Conservation (phyloP, 2,329 filamentous ascomycete species). For the Aspergillus hiratsukae region DNA sequence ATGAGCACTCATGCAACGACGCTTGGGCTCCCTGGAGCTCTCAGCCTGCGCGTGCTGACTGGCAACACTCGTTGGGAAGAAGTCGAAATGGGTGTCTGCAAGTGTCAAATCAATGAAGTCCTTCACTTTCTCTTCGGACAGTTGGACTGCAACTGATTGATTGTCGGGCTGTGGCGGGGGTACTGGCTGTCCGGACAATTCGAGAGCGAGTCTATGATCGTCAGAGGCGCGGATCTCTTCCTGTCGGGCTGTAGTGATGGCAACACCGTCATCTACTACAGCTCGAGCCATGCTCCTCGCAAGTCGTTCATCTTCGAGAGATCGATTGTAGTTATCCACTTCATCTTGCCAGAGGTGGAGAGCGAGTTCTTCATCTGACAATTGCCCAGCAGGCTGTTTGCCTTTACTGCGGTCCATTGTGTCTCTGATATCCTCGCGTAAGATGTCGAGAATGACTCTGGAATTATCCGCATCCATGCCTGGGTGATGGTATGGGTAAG, state of each 20-base stretch:
- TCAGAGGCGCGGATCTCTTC: slow-evolving; percentile 5
- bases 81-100: neutral
- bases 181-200: neutral
- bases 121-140: neutral
- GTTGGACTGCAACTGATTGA: neutral
- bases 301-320: slow-evolving; percentile 1
- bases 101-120: neutral
- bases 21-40: neutral
- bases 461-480: no score
- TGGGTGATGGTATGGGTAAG: no score
- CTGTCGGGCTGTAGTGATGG: slow-evolving; percentile 1
- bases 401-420: neutral
- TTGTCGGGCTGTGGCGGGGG: neutral
- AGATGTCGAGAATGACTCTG: no score
- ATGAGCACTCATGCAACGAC: neutral
- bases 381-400: neutral
- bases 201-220: slow-evolving; percentile 1
- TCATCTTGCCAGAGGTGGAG: slow-evolving; percentile 2
- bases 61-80: neutral
- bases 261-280: slow-evolving; percentile 3
- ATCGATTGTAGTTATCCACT: neutral
- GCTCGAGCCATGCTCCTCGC: slow-evolving; percentile 2
- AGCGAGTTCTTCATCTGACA: slow-evolving; percentile 4
- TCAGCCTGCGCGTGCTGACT: neutral
- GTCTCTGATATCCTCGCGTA: no score